Base-by-base conservation (phyloP, 2,329 filamentous ascomycete genomes). In the Cladophialophora carrionii region DNA sequence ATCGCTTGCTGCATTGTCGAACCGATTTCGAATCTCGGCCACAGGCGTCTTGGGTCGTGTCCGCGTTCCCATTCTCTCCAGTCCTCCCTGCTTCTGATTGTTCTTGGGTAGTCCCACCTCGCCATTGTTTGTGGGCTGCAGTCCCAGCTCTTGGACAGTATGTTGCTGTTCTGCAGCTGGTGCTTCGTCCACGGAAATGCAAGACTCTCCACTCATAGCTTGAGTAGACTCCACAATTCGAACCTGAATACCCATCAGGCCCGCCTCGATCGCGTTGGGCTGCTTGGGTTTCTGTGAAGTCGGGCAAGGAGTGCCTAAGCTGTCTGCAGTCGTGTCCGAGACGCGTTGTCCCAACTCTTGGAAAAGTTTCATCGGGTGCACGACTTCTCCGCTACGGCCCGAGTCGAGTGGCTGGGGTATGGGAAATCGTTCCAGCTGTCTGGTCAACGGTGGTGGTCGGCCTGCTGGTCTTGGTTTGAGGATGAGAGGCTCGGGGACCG, bases 401-500 rank as follows among this genome's bases (percentile, higher is more conserved):
- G 57, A 57, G 48, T 29, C 46, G 32, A 63, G 41, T 7, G 46
- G 46, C 12, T 66, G 32, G 4, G 51, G 46, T 17, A 67, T 54
- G 3, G 68, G 68, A 61, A 70, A 70, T 29, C 61, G 67, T 51
- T 67, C 68, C 46, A 71, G 55, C 43, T 71, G 68, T 41, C 54
- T 64, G 14, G 63, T 68, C 41, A 70, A 60, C 20, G 69, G 65
- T 37, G 69, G 66, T 63, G 70, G 67, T 57, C 66, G 62, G 22
- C 66, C 69, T 54, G 66, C 65, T 29, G 63, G 61, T 61, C 70
- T 63, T 56, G 70, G 65, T 57, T 66, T 71, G 41, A 71, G 52
- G 10, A 64, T 43, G 31, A 69, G 55, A 10, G 70, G 65, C 52
- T 71, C 70, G 29, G 70, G 70, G 12, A 71, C 63, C 9, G 68